phyloP scores from a whole-genome alignment of 225 moss, liverwort and hornwort species.

The Physcomitrium patens region DNA sequence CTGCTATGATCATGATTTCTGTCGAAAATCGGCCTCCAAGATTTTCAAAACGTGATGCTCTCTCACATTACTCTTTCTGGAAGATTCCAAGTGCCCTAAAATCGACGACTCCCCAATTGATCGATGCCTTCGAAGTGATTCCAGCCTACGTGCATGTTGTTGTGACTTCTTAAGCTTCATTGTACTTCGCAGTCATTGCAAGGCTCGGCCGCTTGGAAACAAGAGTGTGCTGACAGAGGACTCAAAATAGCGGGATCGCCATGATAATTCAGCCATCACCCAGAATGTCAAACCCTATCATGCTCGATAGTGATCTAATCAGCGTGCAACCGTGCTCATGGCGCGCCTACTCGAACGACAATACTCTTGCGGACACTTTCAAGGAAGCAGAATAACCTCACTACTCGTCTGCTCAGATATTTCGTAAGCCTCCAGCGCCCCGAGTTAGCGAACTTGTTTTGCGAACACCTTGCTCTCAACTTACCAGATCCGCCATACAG shows the following conservation, averaged over 20 bases:
- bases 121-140: constrained; percentile 40
- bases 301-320: constrained; percentile 22
- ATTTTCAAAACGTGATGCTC: constrained; percentile 16
- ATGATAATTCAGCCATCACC: constrained; percentile 35
- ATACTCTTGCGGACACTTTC: constrained; percentile 22
- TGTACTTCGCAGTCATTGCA: constrained; percentile 32
- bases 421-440: constrained; percentile 27
- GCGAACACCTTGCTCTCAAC: constrained; percentile 21
- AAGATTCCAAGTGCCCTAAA: not conserved
- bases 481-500: constrained; percentile 27
- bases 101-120: constrained; percentile 23
- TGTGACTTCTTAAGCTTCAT: constrained; percentile 29
- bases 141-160: constrained; percentile 17
- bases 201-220: constrained; percentile 10
- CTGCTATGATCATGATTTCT: not conserved
- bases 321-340: constrained; percentile 19
- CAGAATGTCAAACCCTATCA: constrained; percentile 33
- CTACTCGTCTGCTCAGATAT: constrained; percentile 16
- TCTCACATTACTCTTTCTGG: not conserved
- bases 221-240: constrained; percentile 12
- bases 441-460: constrained; percentile 18
- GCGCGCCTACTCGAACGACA: constrained; percentile 6
- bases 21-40: constrained; percentile 17
- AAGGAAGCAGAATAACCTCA: not conserved
- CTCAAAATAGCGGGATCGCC: constrained; percentile 24